Base-by-base conservation (phyloP, 2,329 filamentous ascomycete species). In the Orbilia blumenaviensis region DNA sequence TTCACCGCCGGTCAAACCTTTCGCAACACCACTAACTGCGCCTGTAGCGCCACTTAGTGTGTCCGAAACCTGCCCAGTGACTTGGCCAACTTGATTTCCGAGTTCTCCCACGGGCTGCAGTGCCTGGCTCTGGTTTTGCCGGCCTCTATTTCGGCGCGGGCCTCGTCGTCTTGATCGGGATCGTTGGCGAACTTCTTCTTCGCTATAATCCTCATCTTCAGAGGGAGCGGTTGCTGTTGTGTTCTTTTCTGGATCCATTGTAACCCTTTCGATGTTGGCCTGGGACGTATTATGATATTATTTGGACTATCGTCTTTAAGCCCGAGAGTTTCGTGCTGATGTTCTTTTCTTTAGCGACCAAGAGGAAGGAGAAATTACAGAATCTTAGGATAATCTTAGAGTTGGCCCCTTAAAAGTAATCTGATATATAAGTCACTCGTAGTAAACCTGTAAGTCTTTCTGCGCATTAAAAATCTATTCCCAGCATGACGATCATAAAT, bases 1-100 rank as follows among this genome's bases (percentile, higher is more conserved):
- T 29, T 62, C 38, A 44, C 76, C 58, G 50, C 74, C 54, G 44
- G 69, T 68, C 16, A 78, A 66, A 32, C 78, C 78, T 38, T 76
- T 71, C 4, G 78, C 61, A 34, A 79, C 18, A 21, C 77, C 77
- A 23, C 78, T 78, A 10, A 78, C 66, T 27, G 78, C 66, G 3
- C 74, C 74, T 0, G 78, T 77, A 1, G 78, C 75, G 25, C 76
- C 73, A 16, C 62, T 52, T 1, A 76, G 61, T 32, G 77, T 76
- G 44, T 79, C 74, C 6, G 72, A 78, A 12, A 79, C 78, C 52
- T 77, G 54, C 12, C 78, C 78, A 12, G 73, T 72, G 12, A 66
- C 62, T 69, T 76, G 67, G 9, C 64, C 67, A 21, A 69, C 62
- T 61, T 76, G 64, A 32, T 76, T 69, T 61, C 72, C 72, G 27